Percentiles rank a stretch among this genome's conserved stretches.
Conservation (phyloP, 352 stramenopile genomes). For the Pythium rhizo-oryzae region DNA sequence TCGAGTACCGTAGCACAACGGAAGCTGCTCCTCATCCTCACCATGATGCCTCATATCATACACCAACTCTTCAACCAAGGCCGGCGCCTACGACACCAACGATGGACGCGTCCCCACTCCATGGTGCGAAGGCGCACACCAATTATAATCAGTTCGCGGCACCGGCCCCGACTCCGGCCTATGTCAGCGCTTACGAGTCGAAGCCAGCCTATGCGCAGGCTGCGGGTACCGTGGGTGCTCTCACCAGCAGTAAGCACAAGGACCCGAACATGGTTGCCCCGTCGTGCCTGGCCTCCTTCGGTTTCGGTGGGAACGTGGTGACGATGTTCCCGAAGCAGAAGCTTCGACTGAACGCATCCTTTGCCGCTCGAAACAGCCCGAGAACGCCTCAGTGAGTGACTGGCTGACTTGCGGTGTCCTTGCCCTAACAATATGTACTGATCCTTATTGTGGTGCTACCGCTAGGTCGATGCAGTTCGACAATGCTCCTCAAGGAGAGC, state of each 20-base stretch:
- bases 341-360: conserved; percentile 65
- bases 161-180: neutral
- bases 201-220: conserved; percentile 13
- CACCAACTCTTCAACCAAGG: conserved; percentile 11
- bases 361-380: conserved; percentile 58
- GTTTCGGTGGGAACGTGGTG: conserved; percentile 88
- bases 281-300: conserved; percentile 79
- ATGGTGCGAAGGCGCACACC: neutral
- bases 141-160: conserved; percentile 22
- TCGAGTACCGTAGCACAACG: neutral
- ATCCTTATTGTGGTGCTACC: conserved; percentile 1
- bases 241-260: conserved; percentile 78
- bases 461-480: conserved; percentile 56
- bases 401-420: neutral
- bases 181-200: conserved; percentile 15
- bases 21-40: neutral
- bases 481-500: conserved; percentile 51
- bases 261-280: conserved; percentile 75
- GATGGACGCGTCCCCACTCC: conserved; percentile 7
- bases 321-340: conserved; percentile 91
- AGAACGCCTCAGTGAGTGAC: conserved; percentile 49
- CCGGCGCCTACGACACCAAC: neutral
- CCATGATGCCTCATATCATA: conserved; percentile 19
- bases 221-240: neutral
- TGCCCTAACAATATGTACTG: neutral